phyloP scores from a whole-genome alignment of 495 filamentous ascomycete genomes.

The Penicillium ucsense region DNA sequence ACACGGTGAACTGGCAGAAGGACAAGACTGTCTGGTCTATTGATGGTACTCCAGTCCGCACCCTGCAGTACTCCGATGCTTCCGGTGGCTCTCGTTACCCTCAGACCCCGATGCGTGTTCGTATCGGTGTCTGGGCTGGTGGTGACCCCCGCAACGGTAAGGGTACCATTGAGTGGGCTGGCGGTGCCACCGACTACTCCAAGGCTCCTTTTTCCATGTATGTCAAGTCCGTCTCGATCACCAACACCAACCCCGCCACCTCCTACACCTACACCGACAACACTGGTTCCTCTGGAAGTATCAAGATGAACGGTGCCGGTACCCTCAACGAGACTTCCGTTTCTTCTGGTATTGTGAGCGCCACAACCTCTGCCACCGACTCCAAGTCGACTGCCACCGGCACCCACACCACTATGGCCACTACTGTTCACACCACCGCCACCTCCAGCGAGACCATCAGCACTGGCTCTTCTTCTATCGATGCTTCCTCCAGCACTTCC shows the following conservation, averaged over 20 bases:
- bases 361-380: conserved; percentile 9
- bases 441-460: conserved; percentile 1
- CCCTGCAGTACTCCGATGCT: conserved; percentile 46
- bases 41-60: conserved; percentile 63
- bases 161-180: conserved; percentile 65
- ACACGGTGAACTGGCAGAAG: conserved; percentile 76
- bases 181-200: conserved; percentile 62
- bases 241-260: conserved; percentile 31
- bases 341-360: conserved; percentile 4
- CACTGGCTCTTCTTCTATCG: conserved; percentile 7
- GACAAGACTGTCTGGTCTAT: conserved; percentile 68
- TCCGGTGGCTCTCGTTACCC: conserved; percentile 69
- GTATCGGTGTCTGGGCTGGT: conserved; percentile 79
- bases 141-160: conserved; percentile 63
- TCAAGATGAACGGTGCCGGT: conserved; percentile 41
- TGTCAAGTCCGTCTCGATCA: conserved; percentile 48
- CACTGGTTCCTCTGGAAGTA: conserved; percentile 59
- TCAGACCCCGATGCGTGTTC: conserved; percentile 83
- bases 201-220: conserved; percentile 72
- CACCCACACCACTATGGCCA: conserved; percentile 5
- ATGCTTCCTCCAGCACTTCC: conserved; percentile 1
- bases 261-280: conserved; percentile 60
- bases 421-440: conserved; percentile 5
- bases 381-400: conserved; percentile 7
- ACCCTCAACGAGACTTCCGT: conserved; percentile 3